Evolutionary conservation across 225 moss, liverwort and hornwort species (phyloP).

Genomic region (Ulota crispa): DNA sequence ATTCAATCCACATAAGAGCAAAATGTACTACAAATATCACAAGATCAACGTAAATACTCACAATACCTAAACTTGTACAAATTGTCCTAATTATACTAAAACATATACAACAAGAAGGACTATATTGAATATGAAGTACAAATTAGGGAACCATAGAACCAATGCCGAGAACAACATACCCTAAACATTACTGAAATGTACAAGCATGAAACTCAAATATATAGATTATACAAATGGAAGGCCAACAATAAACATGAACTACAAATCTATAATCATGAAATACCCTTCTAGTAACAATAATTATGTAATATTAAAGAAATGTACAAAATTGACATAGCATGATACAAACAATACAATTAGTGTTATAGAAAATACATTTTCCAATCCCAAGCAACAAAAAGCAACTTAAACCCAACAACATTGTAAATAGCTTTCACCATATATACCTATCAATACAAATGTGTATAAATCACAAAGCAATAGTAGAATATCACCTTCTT

Average conservation of each 20-base stretch:
- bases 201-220: too few species aligned
- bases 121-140: not conserved
- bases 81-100: too few species aligned
- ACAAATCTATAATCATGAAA: not conserved
- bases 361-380: too few species aligned
- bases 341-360: not conserved
- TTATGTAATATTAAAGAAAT: rapidly evolving
- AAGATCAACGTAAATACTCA: too few species aligned
- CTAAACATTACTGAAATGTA: not conserved
- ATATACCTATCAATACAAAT: not conserved
- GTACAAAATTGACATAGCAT: too few species aligned
- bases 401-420: not conserved
- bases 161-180: too few species aligned
- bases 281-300: rapidly evolving
- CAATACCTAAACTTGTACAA: too few species aligned
- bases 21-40: too few species aligned
- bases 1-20: too few species aligned
- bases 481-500: not conserved
- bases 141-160: not conserved
- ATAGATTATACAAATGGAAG: rapidly evolving
- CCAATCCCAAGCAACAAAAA: not conserved
- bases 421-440: not conserved
- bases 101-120: too few species aligned
- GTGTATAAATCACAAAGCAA: not conserved
- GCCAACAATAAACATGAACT: not conserved